A percentile compares a stretch with the other conserved stretches of the same genome.
phyloP scores from a whole-genome alignment of 78 protist genomes.

The Reticulomyxa filosa region DNA sequence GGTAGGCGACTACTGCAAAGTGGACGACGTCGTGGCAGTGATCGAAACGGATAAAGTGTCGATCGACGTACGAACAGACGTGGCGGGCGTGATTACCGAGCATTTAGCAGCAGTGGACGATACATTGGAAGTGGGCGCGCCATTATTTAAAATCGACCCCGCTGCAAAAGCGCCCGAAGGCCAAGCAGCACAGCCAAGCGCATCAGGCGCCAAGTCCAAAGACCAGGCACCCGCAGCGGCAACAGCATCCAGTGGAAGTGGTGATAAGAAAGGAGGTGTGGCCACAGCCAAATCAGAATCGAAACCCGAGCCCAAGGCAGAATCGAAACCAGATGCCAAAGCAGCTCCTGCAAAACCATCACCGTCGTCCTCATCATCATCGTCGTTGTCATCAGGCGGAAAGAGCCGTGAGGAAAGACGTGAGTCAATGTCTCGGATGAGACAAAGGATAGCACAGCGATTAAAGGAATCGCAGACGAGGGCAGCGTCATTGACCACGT shows the following conservation, averaged over 20 bases:
- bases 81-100: not conserved
- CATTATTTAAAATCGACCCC: not conserved
- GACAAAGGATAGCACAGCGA: conserved; percentile 30
- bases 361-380: too few relatives aligned
- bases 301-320: too few relatives aligned
- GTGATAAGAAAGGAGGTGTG: too few relatives aligned
- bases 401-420: not conserved
- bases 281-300: too few relatives aligned
- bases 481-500: conserved; percentile 88
- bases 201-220: too few relatives aligned
- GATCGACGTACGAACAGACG: not conserved
- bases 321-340: too few relatives aligned
- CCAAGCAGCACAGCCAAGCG: not conserved
- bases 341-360: too few relatives aligned
- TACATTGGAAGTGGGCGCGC: conserved; percentile 4
- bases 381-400: too few relatives aligned
- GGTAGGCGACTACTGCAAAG: not conserved
- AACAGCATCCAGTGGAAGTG: too few relatives aligned
- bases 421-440: not conserved
- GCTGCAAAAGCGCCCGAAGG: not conserved
- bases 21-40: not conserved
- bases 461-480: conserved; percentile 80
- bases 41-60: conserved; percentile 5
- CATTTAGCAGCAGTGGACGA: not conserved
- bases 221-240: too few relatives aligned